Conservation (phyloP, 768 basidiomycete species). For the Coprinellus micaceus region DNA sequence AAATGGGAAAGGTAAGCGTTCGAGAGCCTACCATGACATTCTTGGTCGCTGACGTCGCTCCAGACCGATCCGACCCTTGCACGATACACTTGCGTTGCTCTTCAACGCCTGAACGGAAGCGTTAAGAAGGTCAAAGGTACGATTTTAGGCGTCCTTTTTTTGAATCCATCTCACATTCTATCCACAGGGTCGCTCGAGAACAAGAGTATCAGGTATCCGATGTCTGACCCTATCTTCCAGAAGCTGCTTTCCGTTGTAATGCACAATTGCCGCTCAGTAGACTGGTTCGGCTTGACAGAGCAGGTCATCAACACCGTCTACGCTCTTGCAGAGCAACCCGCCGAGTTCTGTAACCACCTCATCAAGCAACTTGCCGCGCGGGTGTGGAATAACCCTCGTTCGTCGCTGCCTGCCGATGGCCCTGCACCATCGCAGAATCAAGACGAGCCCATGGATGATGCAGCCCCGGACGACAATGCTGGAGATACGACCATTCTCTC, state of each 20-base stretch:
- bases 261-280: slow-evolving; percentile 74
- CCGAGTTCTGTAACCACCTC: slow-evolving; percentile 72
- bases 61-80: slow-evolving; percentile 88
- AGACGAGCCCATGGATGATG: slow-evolving; percentile 40
- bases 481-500: slow-evolving; percentile 25
- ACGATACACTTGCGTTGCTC: slow-evolving; percentile 88
- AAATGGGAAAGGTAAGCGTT: slow-evolving; percentile 66
- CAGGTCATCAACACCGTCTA: slow-evolving; percentile 97
- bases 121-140: slow-evolving; percentile 95
- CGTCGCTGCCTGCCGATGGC: slow-evolving; percentile 16
- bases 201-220: slow-evolving; percentile 80
- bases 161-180: not conserved
- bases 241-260: slow-evolving; percentile 81
- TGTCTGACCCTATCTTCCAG: slow-evolving; percentile 82
- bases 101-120: slow-evolving; percentile 90
- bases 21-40: not conserved
- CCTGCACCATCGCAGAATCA: slow-evolving; percentile 13
- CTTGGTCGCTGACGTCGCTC: not conserved
- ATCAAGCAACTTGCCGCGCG: slow-evolving; percentile 77
- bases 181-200: slow-evolving; percentile 76
- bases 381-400: slow-evolving; percentile 43
- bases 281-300: slow-evolving; percentile 97
- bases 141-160: not conserved
- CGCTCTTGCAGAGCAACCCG: slow-evolving; percentile 90
- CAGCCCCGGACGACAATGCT: slow-evolving; percentile 54